phyloP scores from a whole-genome alignment of 1,284 basidiomycete genomes.

The Boletellus dicymbophilus region DNA sequence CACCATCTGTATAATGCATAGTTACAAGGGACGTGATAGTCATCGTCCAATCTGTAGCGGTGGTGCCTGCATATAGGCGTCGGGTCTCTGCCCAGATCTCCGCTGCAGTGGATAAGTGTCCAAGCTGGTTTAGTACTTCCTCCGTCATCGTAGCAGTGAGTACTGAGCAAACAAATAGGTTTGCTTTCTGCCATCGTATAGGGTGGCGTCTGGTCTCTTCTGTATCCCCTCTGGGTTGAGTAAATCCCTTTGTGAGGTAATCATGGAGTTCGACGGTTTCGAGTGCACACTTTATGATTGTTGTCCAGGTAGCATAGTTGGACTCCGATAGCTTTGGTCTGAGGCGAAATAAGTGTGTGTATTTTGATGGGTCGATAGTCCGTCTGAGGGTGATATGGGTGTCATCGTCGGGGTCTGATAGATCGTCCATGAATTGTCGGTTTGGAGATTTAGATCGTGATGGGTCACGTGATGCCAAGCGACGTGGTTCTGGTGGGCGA shows the following conservation, averaged over 20 bases:
- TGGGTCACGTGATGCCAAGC: not conserved
- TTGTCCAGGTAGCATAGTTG: not conserved
- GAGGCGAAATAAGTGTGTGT: not conserved
- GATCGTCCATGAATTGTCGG: too few relatives aligned
- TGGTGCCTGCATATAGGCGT: slow-evolving; percentile 1
- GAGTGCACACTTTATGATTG: not conserved
- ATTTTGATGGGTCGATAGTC: not conserved
- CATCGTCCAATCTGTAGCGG: not conserved
- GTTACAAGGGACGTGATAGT: not conserved
- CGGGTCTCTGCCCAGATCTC: not conserved
- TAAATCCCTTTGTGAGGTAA: not conserved
- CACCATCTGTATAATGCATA: not conserved
- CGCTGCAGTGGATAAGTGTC: not conserved
- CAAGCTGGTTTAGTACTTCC: not conserved
- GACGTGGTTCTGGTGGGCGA: too few relatives aligned
- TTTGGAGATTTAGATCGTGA: too few relatives aligned
- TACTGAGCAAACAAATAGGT: not conserved
- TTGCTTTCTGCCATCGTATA: not conserved
- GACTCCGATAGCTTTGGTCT: not conserved
- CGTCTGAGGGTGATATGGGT: not conserved
- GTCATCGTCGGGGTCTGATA: not conserved
- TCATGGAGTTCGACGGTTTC: not conserved
- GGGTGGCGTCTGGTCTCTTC: not conserved
- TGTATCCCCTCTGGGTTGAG: not conserved
- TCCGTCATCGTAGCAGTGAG: not conserved